Percentiles rank a stretch among this genome's conserved stretches.
These are phyloP conservation scores for Candida koratica DNA, from an alignment of 805 yeast species.

Conservation along the genomic window DNA sequence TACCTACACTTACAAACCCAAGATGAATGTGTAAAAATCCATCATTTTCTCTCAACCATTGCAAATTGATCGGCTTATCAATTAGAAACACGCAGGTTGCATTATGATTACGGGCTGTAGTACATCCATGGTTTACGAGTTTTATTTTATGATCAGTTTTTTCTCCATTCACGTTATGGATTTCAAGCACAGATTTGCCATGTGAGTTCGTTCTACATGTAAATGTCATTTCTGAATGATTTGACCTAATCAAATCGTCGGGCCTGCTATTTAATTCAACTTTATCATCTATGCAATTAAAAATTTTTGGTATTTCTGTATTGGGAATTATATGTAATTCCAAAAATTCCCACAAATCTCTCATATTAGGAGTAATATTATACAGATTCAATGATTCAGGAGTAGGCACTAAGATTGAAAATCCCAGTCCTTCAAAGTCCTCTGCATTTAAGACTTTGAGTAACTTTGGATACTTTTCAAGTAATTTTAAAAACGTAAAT, in stretches of 20 bases:
- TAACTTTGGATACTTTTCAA: conserved; percentile 42
- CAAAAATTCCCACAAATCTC: conserved; percentile 50
- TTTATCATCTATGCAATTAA: conserved; percentile 36
- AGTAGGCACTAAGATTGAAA: conserved; percentile 72
- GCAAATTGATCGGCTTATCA: conserved; percentile 62
- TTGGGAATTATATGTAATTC: conserved; percentile 68
- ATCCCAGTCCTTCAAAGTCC: conserved; percentile 16
- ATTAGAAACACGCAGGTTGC: conserved; percentile 54
- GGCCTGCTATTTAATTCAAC: background rate
- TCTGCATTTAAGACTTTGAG: conserved; percentile 37
- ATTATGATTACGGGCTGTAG: conserved; percentile 27
- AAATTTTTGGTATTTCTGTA: conserved; percentile 43
- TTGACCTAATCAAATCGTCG: conserved; percentile 40
- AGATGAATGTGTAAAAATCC: conserved; percentile 54
- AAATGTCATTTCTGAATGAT: conserved; percentile 39
- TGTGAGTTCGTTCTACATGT: conserved; percentile 13
- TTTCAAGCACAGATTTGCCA: conserved; percentile 11
- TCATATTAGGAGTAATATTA: conserved; percentile 44
- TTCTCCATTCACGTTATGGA: conserved; percentile 8
- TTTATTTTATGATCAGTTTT: conserved; percentile 48
- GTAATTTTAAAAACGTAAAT: conserved; percentile 40
- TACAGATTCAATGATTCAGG: conserved; percentile 50
- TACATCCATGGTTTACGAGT: conserved; percentile 59
- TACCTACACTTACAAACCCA: conserved; percentile 63
- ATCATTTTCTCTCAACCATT: conserved; percentile 51